These are phyloP conservation scores for Ceratocystis alfenasii DNA, from an alignment of 2,329 filamentous ascomycete genomes.

Conservation along the genomic window DNA sequence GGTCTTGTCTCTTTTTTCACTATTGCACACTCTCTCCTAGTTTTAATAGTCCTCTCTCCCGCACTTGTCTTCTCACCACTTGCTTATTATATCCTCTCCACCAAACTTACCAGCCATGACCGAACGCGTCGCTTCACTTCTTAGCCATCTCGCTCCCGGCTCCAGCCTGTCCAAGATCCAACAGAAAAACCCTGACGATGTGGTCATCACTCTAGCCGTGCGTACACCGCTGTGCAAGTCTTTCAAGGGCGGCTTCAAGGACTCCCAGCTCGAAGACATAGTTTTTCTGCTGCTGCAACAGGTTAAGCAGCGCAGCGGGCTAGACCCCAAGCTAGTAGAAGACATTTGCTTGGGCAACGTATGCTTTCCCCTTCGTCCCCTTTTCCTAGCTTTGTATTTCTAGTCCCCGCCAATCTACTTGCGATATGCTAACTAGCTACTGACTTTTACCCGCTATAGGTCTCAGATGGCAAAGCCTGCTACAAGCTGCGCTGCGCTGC, in stretches of 20 bases:
- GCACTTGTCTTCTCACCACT: too few relatives aligned
- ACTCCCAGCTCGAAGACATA: constrained; percentile 79
- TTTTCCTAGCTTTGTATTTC: background rate
- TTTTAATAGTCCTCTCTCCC: constrained; percentile 19
- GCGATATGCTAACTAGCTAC: too few relatives aligned
- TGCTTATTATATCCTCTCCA: too few relatives aligned
- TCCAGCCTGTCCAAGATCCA: constrained; percentile 64
- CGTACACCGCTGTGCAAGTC: constrained; percentile 84
- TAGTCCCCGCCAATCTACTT: background rate
- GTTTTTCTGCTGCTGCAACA: constrained; percentile 73
- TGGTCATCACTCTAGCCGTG: constrained; percentile 87
- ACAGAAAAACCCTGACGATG: constrained; percentile 85
- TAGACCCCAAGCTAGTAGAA: constrained; percentile 71
- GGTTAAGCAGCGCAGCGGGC: constrained; percentile 55
- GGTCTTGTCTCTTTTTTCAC: background rate
- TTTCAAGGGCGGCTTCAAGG: constrained; percentile 87
- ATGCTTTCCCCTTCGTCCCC: constrained; percentile 29
- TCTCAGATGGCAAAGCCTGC: constrained; percentile 71
- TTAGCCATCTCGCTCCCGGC: constrained; percentile 71
- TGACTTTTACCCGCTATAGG: constrained; percentile 35
- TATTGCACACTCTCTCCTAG: background rate
- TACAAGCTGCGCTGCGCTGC: constrained; percentile 84
- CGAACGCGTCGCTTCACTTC: constrained; percentile 75
- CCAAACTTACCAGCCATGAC: constrained; percentile 48
- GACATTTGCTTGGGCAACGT: constrained; percentile 92